Conservation (phyloP, 2,329 filamentous ascomycete genomes). For the Trichoderma gracile region DNA sequence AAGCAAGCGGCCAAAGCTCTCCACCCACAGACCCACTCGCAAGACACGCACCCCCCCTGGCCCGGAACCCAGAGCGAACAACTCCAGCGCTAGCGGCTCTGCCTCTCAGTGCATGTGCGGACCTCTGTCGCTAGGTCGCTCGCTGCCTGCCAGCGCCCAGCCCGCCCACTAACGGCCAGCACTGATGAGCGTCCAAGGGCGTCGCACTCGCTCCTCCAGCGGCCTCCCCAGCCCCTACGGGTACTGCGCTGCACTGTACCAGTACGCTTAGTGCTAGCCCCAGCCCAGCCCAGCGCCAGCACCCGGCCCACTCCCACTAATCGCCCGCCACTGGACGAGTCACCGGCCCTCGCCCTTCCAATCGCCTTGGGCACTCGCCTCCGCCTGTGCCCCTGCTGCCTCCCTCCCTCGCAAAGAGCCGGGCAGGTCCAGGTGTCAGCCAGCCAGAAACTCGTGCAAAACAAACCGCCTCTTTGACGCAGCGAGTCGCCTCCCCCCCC, state of each 20-base stretch:
- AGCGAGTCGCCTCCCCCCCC: slow-evolving; percentile 27
- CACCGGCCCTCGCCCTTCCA: slow-evolving; percentile 18
- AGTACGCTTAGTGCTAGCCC: background rate
- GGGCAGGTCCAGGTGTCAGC: slow-evolving; percentile 25
- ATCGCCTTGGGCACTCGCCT: slow-evolving; percentile 22
- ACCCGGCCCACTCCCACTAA: background rate
- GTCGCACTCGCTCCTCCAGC: slow-evolving; percentile 5
- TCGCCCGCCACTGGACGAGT: slow-evolving; percentile 13
- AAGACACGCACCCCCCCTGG: background rate
- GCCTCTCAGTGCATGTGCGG: too few relatives aligned
- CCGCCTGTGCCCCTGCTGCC: slow-evolving; percentile 24
- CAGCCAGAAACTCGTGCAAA: slow-evolving; percentile 31
- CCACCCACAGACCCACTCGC: background rate
- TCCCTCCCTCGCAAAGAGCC: slow-evolving; percentile 1
- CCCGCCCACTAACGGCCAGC: background rate
- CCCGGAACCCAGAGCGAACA: too few relatives aligned
- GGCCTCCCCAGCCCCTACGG: background rate
- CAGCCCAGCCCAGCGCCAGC: background rate
- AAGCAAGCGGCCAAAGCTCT: slow-evolving; percentile 5
- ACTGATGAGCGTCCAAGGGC: background rate
- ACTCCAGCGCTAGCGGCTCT: background rate
- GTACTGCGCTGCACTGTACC: too few relatives aligned
- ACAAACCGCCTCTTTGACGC: slow-evolving; percentile 34
- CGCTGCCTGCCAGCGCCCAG: background rate
- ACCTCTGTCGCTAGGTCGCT: too few relatives aligned